Conservation (phyloP, 176 grass and related monocot species). For the sorghum (Sorghum bicolor) region Sorghum_bicolor_NCBIv3 NC_012873.2:59703001-59703500, state of each 20-base stretch:
- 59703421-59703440: slow-evolving; percentile 95
- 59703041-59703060: slow-evolving; percentile 22
- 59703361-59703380: slow-evolving; percentile 97
- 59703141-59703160: slow-evolving; percentile 32
- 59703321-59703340: slow-evolving; percentile 26
- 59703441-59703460: slow-evolving; percentile 60
- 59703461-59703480: slow-evolving; percentile 70
- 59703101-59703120: background rate
- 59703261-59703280: background rate
- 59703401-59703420: slow-evolving; percentile 68
- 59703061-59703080: background rate
- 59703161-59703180: background rate
- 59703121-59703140: slow-evolving; percentile 29
- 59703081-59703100: background rate
- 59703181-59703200: slow-evolving; percentile 1
- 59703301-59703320: slow-evolving; percentile 19
- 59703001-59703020: slow-evolving; percentile 7
- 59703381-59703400: slow-evolving; percentile 75
- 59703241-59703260: slow-evolving; percentile 9
- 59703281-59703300: slow-evolving; percentile 34
- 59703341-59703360: slow-evolving; percentile 83
- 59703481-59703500: slow-evolving; percentile 84
- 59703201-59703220: slow-evolving; percentile 19
- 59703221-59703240: slow-evolving; percentile 24
- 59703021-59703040: slow-evolving; percentile 29